phyloP scores from a whole-genome alignment of 1,284 basidiomycete species.

The Neolentinus lepideus region DNA sequence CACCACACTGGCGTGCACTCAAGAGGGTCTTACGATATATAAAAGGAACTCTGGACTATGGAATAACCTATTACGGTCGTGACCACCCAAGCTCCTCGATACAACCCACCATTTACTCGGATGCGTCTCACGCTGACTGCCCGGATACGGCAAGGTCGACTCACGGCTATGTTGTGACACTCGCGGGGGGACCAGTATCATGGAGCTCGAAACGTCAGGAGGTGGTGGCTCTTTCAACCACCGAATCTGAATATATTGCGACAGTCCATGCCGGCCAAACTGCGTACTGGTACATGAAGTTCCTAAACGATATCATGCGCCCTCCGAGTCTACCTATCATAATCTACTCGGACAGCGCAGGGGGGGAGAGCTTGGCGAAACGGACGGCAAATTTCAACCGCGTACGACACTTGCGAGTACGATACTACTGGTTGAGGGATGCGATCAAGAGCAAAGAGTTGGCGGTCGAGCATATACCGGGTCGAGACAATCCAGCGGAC shows the following conservation, averaged over 20 bases:
- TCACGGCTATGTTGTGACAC: background rate
- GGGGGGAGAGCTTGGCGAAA: background rate
- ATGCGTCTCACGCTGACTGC: background rate
- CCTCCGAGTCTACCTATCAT: background rate
- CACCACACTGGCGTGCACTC: too few species aligned
- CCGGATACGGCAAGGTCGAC: background rate
- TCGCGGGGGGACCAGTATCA: constrained; percentile 11
- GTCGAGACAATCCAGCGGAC: background rate
- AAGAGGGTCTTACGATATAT: too few species aligned
- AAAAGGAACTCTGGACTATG: too few species aligned
- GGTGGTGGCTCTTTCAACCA: constrained; percentile 19
- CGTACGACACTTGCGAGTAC: background rate
- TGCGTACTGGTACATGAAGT: background rate
- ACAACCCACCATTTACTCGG: background rate
- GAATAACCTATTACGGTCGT: too few species aligned
- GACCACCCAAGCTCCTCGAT: too few species aligned
- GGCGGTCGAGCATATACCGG: background rate
- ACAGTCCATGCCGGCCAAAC: background rate
- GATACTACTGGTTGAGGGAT: background rate
- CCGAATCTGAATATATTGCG: constrained; percentile 27
- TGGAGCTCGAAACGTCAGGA: constrained; percentile 22
- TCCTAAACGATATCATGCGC: background rate
- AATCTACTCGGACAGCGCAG: background rate
- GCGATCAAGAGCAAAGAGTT: background rate
- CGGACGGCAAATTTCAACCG: background rate